Percentiles rank a stretch among this genome's conserved stretches.
These are phyloP conservation scores for Mycena leptocephala DNA, from an alignment of 768 basidiomycete genomes.

Conservation along the genomic window DNA sequence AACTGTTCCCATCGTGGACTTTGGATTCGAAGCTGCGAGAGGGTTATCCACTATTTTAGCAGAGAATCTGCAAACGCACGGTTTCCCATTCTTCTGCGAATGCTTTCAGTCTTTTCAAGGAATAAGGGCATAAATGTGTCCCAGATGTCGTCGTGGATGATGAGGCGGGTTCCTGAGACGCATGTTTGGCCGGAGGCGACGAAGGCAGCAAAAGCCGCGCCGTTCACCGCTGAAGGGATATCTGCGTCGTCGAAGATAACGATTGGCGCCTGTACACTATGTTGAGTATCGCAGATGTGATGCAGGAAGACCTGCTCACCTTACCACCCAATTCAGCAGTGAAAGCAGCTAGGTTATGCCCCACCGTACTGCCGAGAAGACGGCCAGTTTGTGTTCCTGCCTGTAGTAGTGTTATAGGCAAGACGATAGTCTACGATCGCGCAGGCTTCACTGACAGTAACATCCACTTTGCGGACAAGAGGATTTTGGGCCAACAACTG, in stretches of 20 bases:
- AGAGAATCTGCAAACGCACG: conserved; percentile 53
- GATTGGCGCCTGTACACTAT: conserved; percentile 75
- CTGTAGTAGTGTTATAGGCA: conserved; percentile 49
- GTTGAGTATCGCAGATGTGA: not conserved
- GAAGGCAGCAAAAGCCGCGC: conserved; percentile 87
- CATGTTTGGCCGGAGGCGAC: conserved; percentile 93
- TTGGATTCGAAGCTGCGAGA: conserved; percentile 74
- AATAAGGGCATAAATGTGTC: conserved; percentile 77
- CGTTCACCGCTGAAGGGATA: conserved; percentile 82
- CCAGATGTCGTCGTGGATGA: conserved; percentile 81
- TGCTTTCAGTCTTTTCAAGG: conserved; percentile 73
- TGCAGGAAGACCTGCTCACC: conserved; percentile 53
- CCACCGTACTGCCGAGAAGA: conserved; percentile 81
- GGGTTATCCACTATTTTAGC: not conserved
- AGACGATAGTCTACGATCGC: no score
- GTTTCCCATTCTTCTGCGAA: conserved; percentile 82
- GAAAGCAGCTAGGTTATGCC: conserved; percentile 79
- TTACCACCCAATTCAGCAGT: conserved; percentile 93
- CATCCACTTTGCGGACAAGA: conserved; percentile 84
- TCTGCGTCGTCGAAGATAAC: conserved; percentile 88
- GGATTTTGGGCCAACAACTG: conserved; percentile 77
- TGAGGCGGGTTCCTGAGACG: conserved; percentile 90
- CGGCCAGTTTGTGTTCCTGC: conserved; percentile 87
- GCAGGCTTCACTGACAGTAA: conserved; percentile 72
- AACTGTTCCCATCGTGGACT: conserved; percentile 86